Base-by-base conservation (phyloP, 345 rosid species). In the Gossypium rotundifolium region DNA sequence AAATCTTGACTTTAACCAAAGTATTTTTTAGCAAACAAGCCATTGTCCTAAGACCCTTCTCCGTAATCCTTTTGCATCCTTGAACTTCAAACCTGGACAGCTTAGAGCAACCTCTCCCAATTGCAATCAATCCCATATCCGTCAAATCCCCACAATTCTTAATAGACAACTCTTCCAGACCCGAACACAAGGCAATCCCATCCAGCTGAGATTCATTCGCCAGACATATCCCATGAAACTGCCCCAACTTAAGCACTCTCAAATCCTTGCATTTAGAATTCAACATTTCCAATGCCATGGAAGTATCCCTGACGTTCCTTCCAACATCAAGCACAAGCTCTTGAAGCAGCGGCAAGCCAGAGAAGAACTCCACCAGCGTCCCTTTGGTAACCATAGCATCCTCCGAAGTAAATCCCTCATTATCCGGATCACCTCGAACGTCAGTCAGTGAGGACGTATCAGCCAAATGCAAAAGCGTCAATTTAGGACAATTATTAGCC, bases 51-150 rank as follows among this genome's bases (percentile, higher is more conserved):
- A 93, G 67, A 12, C 97, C 99, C 74, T 76, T 74, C 55, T 85
- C 82, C 0, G 96, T 91, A 20, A 93, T 88, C 73, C 82, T 86
- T 81, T 87, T 87, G 77, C 99, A 96, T 11, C 98, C 98, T 73
- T 87, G 85, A 72, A 93, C 79, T 77, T 96, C 97, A 76, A 96
- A 91, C 80, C 80, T 91, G 7, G 75, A 76, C 64, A 93, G 71
- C 70, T 48, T 83, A 16, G 84, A 73, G 74, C 98, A 93, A 1
- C 98, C 96, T 80, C 91, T 86, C 0, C 87, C 98, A 20, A 95
- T 93, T 58, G 86, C 89, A 22, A 93, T 85, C 83, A 93, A 74
- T 14, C 90, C 91, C 96, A 91, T 90, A 38, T 91, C 96, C 2
- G 81, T 87, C 88, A 96, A 84, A 83, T 93, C 95, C 1, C 81